Evolutionary conservation across 495 filamentous ascomycete genomes (phyloP).

Genomic region (Podospora conica): DNA sequence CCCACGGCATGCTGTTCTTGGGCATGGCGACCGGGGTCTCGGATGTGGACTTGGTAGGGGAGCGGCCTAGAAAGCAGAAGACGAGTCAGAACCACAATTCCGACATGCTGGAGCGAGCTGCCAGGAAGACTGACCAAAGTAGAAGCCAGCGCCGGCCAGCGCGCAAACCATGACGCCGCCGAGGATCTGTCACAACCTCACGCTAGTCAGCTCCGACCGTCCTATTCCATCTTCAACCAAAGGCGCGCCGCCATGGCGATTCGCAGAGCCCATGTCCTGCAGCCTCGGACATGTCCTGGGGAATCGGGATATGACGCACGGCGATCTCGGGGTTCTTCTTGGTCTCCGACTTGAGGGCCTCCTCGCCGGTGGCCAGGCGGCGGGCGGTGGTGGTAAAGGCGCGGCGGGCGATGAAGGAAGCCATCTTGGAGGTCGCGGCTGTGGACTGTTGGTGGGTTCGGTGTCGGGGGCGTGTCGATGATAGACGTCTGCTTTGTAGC

Average conservation of each 20-base stretch:
- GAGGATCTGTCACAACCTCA: slow-evolving; percentile 57
- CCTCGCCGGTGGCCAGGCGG: slow-evolving; percentile 34
- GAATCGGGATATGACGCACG: slow-evolving; percentile 34
- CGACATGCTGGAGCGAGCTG: background rate
- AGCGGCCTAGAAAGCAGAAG: slow-evolving; percentile 54
- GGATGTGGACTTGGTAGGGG: slow-evolving; percentile 77
- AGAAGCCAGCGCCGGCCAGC: slow-evolving; percentile 81
- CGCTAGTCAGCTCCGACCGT: slow-evolving; percentile 16
- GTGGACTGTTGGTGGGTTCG: slow-evolving; percentile 3
- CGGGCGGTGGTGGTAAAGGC: slow-evolving; percentile 44
- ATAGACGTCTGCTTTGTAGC: slow-evolving; percentile 3
- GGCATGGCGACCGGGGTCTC: slow-evolving; percentile 72
- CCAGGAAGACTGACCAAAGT: slow-evolving; percentile 52
- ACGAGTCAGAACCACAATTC: background rate
- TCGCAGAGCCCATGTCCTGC: background rate
- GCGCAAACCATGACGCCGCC: slow-evolving; percentile 86
- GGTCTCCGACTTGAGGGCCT: slow-evolving; percentile 41
- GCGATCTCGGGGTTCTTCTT: slow-evolving; percentile 50
- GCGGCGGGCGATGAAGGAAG: slow-evolving; percentile 42
- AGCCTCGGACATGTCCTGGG: background rate
- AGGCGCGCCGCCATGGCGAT: background rate
- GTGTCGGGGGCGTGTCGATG: slow-evolving; percentile 11
- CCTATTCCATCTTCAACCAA: background rate
- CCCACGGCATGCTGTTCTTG: slow-evolving; percentile 80
- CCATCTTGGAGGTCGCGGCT: slow-evolving; percentile 29